Evolutionary conservation across 2,329 filamentous ascomycete genomes (phyloP), one percentile per base, ranked within the genome.

Genomic region (Gaeumannomyces tritici): DNA sequence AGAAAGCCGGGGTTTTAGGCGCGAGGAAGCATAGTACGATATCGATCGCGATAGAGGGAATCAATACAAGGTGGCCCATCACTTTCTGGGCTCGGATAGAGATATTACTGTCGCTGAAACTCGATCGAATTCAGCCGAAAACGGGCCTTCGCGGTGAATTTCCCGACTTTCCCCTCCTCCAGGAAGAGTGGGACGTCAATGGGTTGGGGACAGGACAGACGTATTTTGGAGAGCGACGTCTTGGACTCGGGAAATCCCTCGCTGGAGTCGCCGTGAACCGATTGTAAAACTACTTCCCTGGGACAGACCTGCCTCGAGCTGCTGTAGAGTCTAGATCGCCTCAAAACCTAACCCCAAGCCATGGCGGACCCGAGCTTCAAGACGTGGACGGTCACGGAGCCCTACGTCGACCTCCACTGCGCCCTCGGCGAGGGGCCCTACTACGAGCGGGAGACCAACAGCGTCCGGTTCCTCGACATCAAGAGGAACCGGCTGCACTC

Each of bases 391-490:
- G 78, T 80, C 65, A 76, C 71, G 57, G 71, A 79, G 73, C 81
- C 82, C 8, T 85, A 82, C 75, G 79, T 93, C 65, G 77, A 86
- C 67, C 75, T 84, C 62, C 80, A 84, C 66, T 91, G 88, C 75
- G 78, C 76, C 18, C 81, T 93, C 33, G 89, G 87, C 66, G 90
- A 93, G 74, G 90, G 83, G 0, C 89, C 89, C 1, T 91, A 86
- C 76, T 91, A 86, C 76, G 89, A 92, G 73, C 77, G 81, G 63
- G 76, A 76, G 27, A 85, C 82, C 60, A 82, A 89, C 72, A 81
- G 79, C 58, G 77, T 93, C 63, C 89, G 90, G 66, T 92, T 91
- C 73, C 85, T 93, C 65, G 93, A 97, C 75, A 93, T 96, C 75
- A 89, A 88, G 73, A 85, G 89, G 71, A 83, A 89, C 71, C 85